A percentile compares a stretch with the other conserved stretches of the same genome.
phyloP scores from a whole-genome alignment of 1,139 yeast genomes.

The Yueomyces sp. region DNA sequence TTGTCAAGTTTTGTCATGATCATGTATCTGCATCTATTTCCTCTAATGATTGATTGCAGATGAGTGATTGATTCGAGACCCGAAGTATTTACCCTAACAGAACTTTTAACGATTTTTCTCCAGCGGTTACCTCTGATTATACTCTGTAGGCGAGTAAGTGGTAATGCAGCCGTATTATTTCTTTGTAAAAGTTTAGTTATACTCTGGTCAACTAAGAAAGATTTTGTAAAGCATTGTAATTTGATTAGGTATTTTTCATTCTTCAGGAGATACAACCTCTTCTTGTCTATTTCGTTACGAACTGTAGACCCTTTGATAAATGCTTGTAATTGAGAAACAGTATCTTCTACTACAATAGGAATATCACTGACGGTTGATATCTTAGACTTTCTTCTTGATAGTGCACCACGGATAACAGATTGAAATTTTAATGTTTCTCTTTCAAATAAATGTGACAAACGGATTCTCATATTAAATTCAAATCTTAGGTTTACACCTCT shows the following conservation, averaged over 20 bases:
- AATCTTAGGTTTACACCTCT: slow-evolving; percentile 58
- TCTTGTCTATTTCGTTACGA: slow-evolving; percentile 11
- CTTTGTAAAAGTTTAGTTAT: neutral
- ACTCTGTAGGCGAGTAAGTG: slow-evolving; percentile 5
- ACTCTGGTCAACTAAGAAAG: neutral
- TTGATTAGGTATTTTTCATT: slow-evolving; percentile 3
- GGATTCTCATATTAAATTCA: slow-evolving; percentile 42
- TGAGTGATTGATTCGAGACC: neutral
- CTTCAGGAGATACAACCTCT: slow-evolving; percentile 7
- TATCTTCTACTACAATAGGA: slow-evolving; percentile 1
- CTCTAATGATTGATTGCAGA: slow-evolving; percentile 1
- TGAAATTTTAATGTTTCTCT: slow-evolving; percentile 25
- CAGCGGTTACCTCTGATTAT: slow-evolving; percentile 8
- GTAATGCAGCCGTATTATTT: slow-evolving; percentile 1
- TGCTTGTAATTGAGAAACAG: slow-evolving; percentile 25
- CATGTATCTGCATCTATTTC: neutral
- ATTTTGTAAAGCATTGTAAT: neutral
- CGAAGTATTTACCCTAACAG: neutral
- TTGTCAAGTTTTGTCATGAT: neutral
- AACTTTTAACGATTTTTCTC: slow-evolving; percentile 2
- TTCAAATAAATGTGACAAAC: slow-evolving; percentile 22
- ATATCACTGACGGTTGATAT: neutral
- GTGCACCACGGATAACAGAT: slow-evolving; percentile 22
- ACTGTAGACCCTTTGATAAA: slow-evolving; percentile 22
- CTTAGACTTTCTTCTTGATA: slow-evolving; percentile 9